Base-by-base conservation (phyloP, 306 rosid genomes). In the Chamaecrista fasciculata region DNA sequence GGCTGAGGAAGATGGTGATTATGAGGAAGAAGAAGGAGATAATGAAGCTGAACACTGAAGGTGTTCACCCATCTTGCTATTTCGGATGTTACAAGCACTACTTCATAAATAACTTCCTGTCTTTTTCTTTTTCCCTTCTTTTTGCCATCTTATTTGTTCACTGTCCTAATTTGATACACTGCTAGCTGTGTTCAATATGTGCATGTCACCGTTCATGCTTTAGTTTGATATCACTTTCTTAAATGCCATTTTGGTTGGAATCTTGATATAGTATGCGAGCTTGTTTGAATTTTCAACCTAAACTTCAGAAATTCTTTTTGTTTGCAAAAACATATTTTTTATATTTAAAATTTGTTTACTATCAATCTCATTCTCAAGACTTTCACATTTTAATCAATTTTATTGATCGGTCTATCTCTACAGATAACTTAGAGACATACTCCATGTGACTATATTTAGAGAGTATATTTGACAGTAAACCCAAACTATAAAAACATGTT, bases 1-100 rank as follows among this genome's bases (percentile, higher is more conserved):
- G 0, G 80, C 71, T 21, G 86, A 78, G 8, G 86, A 82, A 34
- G 84, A 77, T 19, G 77, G 1, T 24, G 82, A 86, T 8, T 80
- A 68, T 49, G 92, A 72, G 44, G 85, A 83, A 1, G 84, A 76
- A 7, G 78, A n/a, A 60, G 81, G 37, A 33, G 70, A 34, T 18
- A 58, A 34, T 52, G 69, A 16, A 0, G 64, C 56, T n/a, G 86
- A 83, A 44, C 80, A 40, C 53, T 88, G 82, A 85, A 78, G 66
- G 37, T 66, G 70, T 69, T 77, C 76, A 0, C 39, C 75, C 14
- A 33, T 18, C 20, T 47, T 67, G 44, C 78, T 70, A 56, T 81
- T 82, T 67, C 51, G 11, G 34, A 33, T 76, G 72, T 44, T 73
- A 9, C 87, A 50, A 75, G 73, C 71, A 69, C 23, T 80, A 55